Percentiles rank a stretch among this genome's conserved stretches.
phyloP scores from a whole-genome alignment of 2,329 filamentous ascomycete genomes.

The Hysterium pulicare region DNA sequence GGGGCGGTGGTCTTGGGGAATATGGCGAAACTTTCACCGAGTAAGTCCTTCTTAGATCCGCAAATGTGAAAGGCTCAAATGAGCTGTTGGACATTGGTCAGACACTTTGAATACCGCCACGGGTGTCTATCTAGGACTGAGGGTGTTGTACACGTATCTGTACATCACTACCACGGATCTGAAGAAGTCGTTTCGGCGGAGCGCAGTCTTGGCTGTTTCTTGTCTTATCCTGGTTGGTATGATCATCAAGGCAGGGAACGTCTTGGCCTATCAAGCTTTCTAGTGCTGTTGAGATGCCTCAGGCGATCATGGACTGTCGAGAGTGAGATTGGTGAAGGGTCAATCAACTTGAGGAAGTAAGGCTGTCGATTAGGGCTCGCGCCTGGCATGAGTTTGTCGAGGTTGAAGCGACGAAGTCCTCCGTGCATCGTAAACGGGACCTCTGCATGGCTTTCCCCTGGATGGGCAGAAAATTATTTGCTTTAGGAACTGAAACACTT shows the following conservation, averaged over 20 bases:
- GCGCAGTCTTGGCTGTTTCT: slow-evolving; percentile 13
- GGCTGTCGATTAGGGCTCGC: background rate
- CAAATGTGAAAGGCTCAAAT: background rate
- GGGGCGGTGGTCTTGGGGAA: slow-evolving; percentile 43
- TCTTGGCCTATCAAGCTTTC: slow-evolving; percentile 6
- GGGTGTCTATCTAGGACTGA: slow-evolving; percentile 14
- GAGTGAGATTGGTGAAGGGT: too few relatives aligned
- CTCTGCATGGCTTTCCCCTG: too few relatives aligned
- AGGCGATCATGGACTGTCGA: too few relatives aligned
- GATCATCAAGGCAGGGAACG: slow-evolving; percentile 22
- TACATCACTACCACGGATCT: slow-evolving; percentile 20
- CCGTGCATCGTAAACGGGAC: too few relatives aligned
- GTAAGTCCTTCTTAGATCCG: slow-evolving; percentile 11
- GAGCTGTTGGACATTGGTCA: slow-evolving; percentile 6
- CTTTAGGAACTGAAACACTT: too few relatives aligned
- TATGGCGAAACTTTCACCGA: slow-evolving; percentile 28
- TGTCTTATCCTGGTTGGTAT: slow-evolving; percentile 13
- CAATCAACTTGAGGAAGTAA: too few relatives aligned
- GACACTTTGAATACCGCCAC: slow-evolving; percentile 19
- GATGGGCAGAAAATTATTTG: too few relatives aligned
- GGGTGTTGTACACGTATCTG: slow-evolving; percentile 18
- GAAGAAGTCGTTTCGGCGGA: slow-evolving; percentile 16
- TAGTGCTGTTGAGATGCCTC: too few relatives aligned
- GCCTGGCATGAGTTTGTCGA: background rate
- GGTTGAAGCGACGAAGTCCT: too few relatives aligned